Evolutionary conservation across 2,329 filamentous ascomycete genomes (phyloP), one percentile per base, ranked within the genome.

Genomic region (Fusarium decemcellulare): DNA sequence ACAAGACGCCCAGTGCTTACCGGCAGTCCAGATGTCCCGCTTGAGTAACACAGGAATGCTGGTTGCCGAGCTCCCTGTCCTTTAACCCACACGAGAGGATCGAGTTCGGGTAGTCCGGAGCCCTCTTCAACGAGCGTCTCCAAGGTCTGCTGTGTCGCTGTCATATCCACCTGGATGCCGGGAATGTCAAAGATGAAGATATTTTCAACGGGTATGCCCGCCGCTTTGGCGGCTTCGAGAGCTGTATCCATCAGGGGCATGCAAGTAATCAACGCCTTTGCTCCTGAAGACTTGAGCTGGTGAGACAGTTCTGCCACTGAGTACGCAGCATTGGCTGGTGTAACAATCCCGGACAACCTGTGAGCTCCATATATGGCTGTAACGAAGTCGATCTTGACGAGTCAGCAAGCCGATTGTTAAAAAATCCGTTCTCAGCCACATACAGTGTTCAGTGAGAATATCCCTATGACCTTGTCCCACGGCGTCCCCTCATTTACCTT

Each of bases 361-460:
- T 95, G 93, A 14, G 92, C 85, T 1, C 92, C 91, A 85, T 92
- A 93, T 15, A 88, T 88, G 23, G 94, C 80, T 0, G 92, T 88
- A 52, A 94, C 81, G 48, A 91, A 93, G 77, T 96, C 93, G 65
- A 95, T 89, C 88, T 93, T 23, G 65, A 23, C 15, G 7, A 11
- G 8, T 1, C 4, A 2, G 3, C 0, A 60, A 18, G 4, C 7
- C 1, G 12, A 5, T 0, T 6, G 5, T 2, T 62, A 85, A 2
- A 0, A 3, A 1, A 2, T 14, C 0, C n/a, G 14, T 1, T 39
- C 5, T 4, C 4, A 23, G 18, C 4, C 5, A 34, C 61, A 5
- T 2, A 93, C 92, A 15, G 93, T 93, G 75, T 97, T 97, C 59
- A 94, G 78, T 8, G 91, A 91, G 80, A 93, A 97, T 18, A 95